A percentile compares a stretch with the other conserved stretches of the same genome.
Conservation (phyloP, 257 asterid species). For the Nicotiana otophora region DNA sequence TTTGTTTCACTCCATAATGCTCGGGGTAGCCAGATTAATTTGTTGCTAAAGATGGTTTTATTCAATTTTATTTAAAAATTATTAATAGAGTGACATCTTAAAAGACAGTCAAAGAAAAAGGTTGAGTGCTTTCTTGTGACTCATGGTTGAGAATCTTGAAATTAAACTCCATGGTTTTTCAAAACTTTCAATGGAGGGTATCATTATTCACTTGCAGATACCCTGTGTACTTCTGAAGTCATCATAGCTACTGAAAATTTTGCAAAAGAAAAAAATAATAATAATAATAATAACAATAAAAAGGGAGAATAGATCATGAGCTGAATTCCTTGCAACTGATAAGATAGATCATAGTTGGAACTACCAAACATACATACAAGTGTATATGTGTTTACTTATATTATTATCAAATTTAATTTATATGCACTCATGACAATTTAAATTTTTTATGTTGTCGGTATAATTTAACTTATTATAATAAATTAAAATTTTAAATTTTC, state of each 20-base stretch:
- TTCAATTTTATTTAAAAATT: not conserved
- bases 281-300: too few relatives aligned
- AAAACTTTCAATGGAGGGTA: slow-evolving; percentile 8
- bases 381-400: too few relatives aligned
- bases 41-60: not conserved
- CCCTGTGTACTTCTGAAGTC: slow-evolving; percentile 13
- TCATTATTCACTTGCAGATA: slow-evolving; percentile 28
- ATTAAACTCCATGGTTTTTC: not conserved
- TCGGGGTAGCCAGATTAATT: not conserved
- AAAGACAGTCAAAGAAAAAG: not conserved
- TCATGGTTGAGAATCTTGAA: slow-evolving; percentile 18
- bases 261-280: not conserved
- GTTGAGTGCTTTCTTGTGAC: slow-evolving; percentile 8
- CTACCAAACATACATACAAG: not conserved
- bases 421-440: too few relatives aligned
- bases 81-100: not conserved
- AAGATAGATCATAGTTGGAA: not conserved
- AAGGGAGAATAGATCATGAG: not conserved
- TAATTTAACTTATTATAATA: too few relatives aligned
- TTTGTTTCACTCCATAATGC: too few relatives aligned
- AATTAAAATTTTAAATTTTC: too few relatives aligned
- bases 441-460: too few relatives aligned
- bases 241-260: not conserved
- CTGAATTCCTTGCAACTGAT: not conserved
- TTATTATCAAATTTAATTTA: too few relatives aligned